These are phyloP conservation scores for Coemansia sp. DNA, from an alignment of 371 early-diverging fungal species.

Conservation along the genomic window DNA sequence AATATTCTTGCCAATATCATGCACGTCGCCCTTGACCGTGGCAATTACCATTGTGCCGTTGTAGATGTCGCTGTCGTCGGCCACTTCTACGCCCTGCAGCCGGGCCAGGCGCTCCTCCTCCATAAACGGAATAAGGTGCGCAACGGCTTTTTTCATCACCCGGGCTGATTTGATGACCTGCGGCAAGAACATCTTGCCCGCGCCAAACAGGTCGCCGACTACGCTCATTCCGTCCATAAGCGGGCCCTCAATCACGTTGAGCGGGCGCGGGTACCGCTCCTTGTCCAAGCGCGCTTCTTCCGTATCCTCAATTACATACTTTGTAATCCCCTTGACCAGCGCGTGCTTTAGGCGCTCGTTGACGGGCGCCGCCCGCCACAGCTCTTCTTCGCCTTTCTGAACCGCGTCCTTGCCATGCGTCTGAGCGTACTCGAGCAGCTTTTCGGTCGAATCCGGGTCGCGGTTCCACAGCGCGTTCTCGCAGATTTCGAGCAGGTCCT, in stretches of 20 bases:
- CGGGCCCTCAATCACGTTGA: constrained; percentile 94
- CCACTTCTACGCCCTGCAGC: constrained; percentile 55
- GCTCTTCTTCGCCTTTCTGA: constrained; percentile 76
- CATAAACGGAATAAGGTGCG: constrained; percentile 90
- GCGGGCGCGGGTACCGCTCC: constrained; percentile 72
- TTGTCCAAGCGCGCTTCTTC: constrained; percentile 83
- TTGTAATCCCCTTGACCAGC: constrained; percentile 88
- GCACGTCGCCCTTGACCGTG: constrained; percentile 92
- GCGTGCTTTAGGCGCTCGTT: constrained; percentile 76
- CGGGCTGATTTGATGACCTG: constrained; percentile 95
- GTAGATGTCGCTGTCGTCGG: constrained; percentile 64
- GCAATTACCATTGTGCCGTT: constrained; percentile 86
- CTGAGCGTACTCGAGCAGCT: constrained; percentile 84
- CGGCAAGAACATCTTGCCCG: constrained; percentile 95
- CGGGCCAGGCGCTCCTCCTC: constrained; percentile 77
- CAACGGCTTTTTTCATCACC: constrained; percentile 92
- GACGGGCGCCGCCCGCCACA: constrained; percentile 79
- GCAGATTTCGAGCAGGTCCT: constrained; percentile 84
- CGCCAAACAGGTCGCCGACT: constrained; percentile 91
- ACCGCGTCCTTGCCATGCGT: constrained; percentile 73
- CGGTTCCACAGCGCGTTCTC: constrained; percentile 90
- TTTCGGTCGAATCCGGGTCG: constrained; percentile 88
- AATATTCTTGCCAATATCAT: constrained; percentile 90
- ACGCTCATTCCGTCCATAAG: constrained; percentile 91
- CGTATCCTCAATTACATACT: constrained; percentile 87